A percentile compares a stretch with the other conserved stretches of the same genome.
These are phyloP conservation scores for Kitagawia praeruptora DNA, from an alignment of 129 eudicot genomes.

Conservation along the genomic window DNA sequence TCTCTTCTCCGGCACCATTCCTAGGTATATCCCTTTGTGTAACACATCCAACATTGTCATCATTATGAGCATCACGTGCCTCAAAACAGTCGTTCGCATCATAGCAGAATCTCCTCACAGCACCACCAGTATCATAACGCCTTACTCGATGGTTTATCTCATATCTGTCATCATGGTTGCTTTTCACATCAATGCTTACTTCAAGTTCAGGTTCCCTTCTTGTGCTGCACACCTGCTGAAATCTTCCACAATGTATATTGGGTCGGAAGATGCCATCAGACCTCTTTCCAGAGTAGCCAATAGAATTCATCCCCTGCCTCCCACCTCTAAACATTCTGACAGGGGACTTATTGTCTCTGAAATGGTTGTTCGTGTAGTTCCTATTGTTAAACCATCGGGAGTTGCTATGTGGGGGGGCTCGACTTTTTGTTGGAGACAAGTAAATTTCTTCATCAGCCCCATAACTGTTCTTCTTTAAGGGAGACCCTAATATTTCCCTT, in stretches of 20 bases:
- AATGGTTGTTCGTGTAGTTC: constrained; percentile 26
- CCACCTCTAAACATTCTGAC: constrained; percentile 28
- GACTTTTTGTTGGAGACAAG: constrained; percentile 28
- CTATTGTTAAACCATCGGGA: constrained; percentile 35
- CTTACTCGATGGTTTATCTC: constrained; percentile 26
- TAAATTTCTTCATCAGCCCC: constrained; percentile 27
- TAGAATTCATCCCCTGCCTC: constrained; percentile 27
- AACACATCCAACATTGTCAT: constrained; percentile 19
- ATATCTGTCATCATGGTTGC: constrained; percentile 22
- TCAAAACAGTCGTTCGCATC: constrained; percentile 23
- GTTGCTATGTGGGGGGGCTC: constrained; percentile 26
- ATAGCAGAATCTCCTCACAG: constrained; percentile 32
- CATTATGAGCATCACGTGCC: constrained; percentile 21
- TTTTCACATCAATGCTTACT: constrained; percentile 21
- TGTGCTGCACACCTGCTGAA: not conserved
- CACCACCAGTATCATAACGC: constrained; percentile 23
- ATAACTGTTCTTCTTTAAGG: constrained; percentile 30
- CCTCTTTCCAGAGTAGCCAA: constrained; percentile 42
- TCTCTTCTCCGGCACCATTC: constrained; percentile 37
- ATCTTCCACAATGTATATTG: constrained; percentile 40
- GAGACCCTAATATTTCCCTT: constrained; percentile 28
- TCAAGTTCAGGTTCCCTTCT: constrained; percentile 1
- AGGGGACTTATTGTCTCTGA: constrained; percentile 44
- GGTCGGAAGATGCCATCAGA: constrained; percentile 41
- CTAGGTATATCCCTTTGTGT: constrained; percentile 23